These are phyloP conservation scores for Leptographium radiaticola DNA, from an alignment of 2,329 filamentous ascomycete genomes.

Conservation along the genomic window DNA sequence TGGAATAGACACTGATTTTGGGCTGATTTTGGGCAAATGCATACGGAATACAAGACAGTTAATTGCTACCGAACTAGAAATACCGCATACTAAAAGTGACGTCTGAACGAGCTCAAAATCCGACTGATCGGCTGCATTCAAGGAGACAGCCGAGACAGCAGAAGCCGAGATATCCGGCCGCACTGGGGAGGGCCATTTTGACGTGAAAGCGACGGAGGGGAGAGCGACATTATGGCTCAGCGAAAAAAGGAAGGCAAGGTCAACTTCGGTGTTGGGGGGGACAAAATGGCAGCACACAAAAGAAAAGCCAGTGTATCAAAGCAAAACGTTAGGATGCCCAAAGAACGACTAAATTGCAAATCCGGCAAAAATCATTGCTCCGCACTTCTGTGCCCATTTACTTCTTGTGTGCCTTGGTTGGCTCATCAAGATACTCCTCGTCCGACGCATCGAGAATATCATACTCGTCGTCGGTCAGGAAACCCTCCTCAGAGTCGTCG, in stretches of 20 bases:
- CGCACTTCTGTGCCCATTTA: constrained; percentile 1
- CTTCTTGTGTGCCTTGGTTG: constrained; percentile 15
- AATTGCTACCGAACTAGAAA: background rate
- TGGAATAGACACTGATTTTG: constrained; percentile 40
- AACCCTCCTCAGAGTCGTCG: constrained; percentile 55
- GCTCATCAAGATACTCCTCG: constrained; percentile 58
- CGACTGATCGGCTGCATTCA: background rate
- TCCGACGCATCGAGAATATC: constrained; percentile 93
- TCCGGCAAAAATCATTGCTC: background rate
- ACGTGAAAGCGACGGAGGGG: too few species aligned
- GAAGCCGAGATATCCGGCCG: background rate
- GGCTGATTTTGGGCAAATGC: too few species aligned
- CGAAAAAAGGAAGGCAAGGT: too few species aligned
- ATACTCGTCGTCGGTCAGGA: constrained; percentile 95
- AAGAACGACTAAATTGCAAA: too few species aligned
- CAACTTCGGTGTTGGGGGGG: too few species aligned
- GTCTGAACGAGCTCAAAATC: background rate
- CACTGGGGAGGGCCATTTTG: too few species aligned
- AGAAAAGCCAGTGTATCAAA: too few species aligned
- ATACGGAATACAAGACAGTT: background rate
- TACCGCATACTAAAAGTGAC: background rate
- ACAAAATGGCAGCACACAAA: background rate
- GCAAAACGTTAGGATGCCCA: too few species aligned
- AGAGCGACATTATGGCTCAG: too few species aligned
- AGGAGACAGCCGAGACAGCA: background rate